A percentile compares a stretch with the other conserved stretches of the same genome.
Conservation (phyloP, 805 yeast species). For the Suhomyces sp. region DNA sequence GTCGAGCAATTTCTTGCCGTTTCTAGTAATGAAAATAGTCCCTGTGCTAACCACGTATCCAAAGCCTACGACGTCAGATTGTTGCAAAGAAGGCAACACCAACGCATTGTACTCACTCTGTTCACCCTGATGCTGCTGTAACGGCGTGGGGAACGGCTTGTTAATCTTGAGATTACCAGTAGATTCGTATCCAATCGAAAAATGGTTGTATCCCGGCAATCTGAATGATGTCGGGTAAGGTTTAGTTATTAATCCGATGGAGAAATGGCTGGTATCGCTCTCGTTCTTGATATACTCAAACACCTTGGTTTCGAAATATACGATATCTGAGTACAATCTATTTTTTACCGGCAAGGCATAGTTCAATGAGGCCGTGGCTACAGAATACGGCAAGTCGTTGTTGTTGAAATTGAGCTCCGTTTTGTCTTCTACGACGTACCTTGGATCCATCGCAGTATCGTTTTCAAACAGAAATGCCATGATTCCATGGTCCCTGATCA, state of each 20-base stretch:
- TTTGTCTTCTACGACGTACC: constrained; percentile 38
- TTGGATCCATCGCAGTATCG: constrained; percentile 27
- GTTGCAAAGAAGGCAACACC: constrained; percentile 49
- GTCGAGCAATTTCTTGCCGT: constrained; percentile 53
- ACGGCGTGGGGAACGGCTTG: constrained; percentile 54
- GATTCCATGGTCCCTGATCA: constrained; percentile 32
- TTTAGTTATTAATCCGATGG: constrained; percentile 65
- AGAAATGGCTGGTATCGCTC: constrained; percentile 47
- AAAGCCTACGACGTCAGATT: constrained; percentile 55
- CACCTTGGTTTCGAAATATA: constrained; percentile 60
- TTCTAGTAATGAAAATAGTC: constrained; percentile 51
- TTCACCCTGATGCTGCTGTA: constrained; percentile 41
- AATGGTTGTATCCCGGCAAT: constrained; percentile 69
- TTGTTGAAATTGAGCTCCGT: constrained; percentile 37
- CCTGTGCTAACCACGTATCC: constrained; percentile 51
- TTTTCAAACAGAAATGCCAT: constrained; percentile 41
- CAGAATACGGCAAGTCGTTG: constrained; percentile 38
- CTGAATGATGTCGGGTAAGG: constrained; percentile 70
- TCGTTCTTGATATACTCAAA: constrained; percentile 25
- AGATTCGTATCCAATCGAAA: constrained; percentile 71
- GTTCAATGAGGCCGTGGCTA: constrained; percentile 39
- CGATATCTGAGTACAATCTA: constrained; percentile 35
- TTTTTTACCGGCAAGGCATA: constrained; percentile 37
- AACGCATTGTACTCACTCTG: constrained; percentile 42
- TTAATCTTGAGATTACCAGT: constrained; percentile 68